Evolutionary conservation across 768 basidiomycete genomes (phyloP), one percentile per base, ranked within the genome.

Genomic region (Cyclocybe aegerita): DNA sequence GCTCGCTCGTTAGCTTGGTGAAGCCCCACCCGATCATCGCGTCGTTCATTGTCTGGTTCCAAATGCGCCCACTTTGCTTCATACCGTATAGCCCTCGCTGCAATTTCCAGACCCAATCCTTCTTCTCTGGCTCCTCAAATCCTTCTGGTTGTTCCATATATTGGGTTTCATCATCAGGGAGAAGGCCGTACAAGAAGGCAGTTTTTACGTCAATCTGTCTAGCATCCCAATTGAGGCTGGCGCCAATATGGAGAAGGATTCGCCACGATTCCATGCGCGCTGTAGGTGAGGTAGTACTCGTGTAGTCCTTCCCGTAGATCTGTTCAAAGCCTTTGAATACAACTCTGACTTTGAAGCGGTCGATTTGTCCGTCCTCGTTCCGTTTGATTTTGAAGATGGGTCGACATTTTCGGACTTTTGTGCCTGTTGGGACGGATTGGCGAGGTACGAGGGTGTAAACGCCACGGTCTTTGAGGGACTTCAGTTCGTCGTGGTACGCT

Each of bases 251-350:
- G 0, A 73, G 58, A 2, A 79, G 54, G 3, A 70, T 55, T 0
- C 65, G 57, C 41, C 73, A 64, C 0, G 73, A 70, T 53, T 75
- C 73, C 59, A 72, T 65, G 11, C 66, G 64, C 10, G 68, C 68
- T 9, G 68, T 70, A 0, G 72, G 72, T 38, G 77, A 73, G 39
- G 69, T 73, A 0, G 74, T 76, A 34, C 70, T 65, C 0, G 58
- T 63, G 50, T 71, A 81, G 43, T 81, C 76, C 7, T 62, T 52
- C 0, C 78, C 76, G 23, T 60, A 70, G 0, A 70, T 55, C 45
- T 76, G 74, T 16, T 72, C 55, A 55, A 64, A 75, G 0, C 79
- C 77, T 46, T 71, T 66, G 17, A 73, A 69, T 0, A 81, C 72
- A 17, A 71, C 65, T 0, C 69, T 61, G 0, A 68, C 70, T 52